A percentile compares a stretch with the other conserved stretches of the same genome.
phyloP scores from a whole-genome alignment of 768 basidiomycete species.

The Rhodosporidiobolus sp. region DNA sequence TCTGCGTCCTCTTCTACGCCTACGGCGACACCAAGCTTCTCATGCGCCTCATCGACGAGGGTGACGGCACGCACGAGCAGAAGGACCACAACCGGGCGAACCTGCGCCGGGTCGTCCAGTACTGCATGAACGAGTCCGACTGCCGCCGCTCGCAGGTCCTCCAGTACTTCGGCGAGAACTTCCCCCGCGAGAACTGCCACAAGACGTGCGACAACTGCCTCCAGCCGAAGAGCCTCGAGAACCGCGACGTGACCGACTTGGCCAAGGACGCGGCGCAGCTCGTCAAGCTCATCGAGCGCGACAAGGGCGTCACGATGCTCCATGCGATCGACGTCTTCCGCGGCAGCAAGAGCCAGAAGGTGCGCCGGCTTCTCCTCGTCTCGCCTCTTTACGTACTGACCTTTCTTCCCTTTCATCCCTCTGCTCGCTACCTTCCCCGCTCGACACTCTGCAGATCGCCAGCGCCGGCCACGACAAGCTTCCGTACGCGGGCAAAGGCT shows the following conservation, averaged over 20 bases:
- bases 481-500: conserved; percentile 59
- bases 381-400: too few relatives aligned
- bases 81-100: conserved; percentile 66
- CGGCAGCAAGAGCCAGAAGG: conserved; percentile 57
- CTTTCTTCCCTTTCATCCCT: not conserved
- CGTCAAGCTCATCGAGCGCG: conserved; percentile 55
- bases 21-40: conserved; percentile 54
- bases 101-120: conserved; percentile 68
- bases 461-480: conserved; percentile 56
- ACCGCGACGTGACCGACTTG: conserved; percentile 61
- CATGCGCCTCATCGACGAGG: conserved; percentile 44
- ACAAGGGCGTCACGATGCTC: conserved; percentile 60
- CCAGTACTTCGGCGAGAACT: conserved; percentile 79
- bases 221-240: conserved; percentile 59
- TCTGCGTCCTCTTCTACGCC: conserved; percentile 77
- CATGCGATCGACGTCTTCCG: conserved; percentile 64
- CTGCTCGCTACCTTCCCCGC: not conserved
- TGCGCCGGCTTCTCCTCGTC: conserved; percentile 5
- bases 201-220: conserved; percentile 80
- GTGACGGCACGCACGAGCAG: conserved; percentile 56
- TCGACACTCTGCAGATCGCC: conserved; percentile 48
- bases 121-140: conserved; percentile 72
- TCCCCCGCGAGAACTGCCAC: conserved; percentile 64
- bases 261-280: conserved; percentile 62
- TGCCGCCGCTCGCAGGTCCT: conserved; percentile 87